These are phyloP conservation scores for Vaucheria bursata DNA, from an alignment of 352 stramenopile genomes.

Conservation along the genomic window DNA sequence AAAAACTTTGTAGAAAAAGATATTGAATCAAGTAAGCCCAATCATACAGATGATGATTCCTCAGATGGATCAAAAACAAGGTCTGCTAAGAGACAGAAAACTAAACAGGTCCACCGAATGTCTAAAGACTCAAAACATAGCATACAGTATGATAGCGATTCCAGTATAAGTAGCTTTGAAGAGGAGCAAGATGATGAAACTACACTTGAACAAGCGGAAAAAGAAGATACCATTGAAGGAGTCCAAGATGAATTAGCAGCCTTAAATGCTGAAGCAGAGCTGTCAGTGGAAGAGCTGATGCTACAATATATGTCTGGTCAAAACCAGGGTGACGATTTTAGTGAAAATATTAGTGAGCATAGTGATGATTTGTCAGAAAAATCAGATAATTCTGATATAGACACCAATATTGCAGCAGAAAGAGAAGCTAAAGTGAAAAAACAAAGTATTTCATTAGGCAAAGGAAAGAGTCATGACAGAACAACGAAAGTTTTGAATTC, in stretches of 20 bases:
- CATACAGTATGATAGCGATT: too few species aligned
- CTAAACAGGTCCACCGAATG: too few species aligned
- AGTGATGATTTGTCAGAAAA: not conserved
- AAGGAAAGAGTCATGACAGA: not conserved
- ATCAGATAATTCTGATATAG: not conserved
- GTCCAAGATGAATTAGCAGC: conserved; percentile 64
- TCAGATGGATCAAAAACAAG: conserved; percentile 50
- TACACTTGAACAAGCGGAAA: conserved; percentile 73
- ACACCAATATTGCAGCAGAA: not conserved
- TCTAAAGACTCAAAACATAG: too few species aligned
- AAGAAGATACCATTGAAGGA: conserved; percentile 35
- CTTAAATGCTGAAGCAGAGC: conserved; percentile 73
- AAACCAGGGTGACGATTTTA: not conserved
- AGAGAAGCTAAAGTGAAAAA: not conserved
- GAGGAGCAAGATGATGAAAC: conserved; percentile 61
- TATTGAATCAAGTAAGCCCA: too few species aligned
- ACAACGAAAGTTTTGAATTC: not conserved
- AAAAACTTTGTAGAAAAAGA: too few species aligned
- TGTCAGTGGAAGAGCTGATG: conserved; percentile 79
- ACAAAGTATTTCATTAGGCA: not conserved
- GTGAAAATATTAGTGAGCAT: conserved; percentile 11
- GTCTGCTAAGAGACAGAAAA: too few species aligned
- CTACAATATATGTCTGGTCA: conserved; percentile 54
- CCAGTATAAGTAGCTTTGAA: too few species aligned
- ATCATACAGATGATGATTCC: conserved; percentile 63